Conservation (phyloP, 2,329 filamentous ascomycete genomes). For the Fusarium nodosum region DNA sequence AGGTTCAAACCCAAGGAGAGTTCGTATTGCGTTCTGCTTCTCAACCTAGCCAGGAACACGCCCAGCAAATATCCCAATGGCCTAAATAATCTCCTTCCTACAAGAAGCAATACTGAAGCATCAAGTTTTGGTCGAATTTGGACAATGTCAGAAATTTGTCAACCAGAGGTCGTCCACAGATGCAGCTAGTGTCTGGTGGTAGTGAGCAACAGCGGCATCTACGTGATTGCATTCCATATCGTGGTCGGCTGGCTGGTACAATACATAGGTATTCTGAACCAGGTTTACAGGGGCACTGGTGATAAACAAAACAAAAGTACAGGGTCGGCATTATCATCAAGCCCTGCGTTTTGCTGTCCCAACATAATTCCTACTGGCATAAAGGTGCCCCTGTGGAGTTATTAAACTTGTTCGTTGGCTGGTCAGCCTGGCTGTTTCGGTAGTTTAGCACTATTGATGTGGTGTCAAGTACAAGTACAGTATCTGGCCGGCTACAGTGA, state of each 20-base stretch:
- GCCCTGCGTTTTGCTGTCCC: background rate
- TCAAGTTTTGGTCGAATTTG: background rate
- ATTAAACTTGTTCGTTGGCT: background rate
- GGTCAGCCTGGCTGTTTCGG: background rate
- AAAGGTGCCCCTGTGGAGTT: background rate
- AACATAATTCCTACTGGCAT: background rate
- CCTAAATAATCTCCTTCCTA: slow-evolving; percentile 12
- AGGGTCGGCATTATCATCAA: background rate
- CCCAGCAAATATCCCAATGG: slow-evolving; percentile 23
- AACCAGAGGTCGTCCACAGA: background rate
- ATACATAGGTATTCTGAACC: background rate
- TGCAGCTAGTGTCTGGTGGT: slow-evolving; percentile 21
- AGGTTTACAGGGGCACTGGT: background rate
- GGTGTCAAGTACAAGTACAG: background rate
- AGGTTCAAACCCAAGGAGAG: slow-evolving; percentile 7
- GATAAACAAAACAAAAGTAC: background rate
- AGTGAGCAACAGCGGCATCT: slow-evolving; percentile 43
- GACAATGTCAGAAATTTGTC: background rate
- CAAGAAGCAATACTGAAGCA: slow-evolving; percentile 21
- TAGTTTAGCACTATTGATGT: background rate
- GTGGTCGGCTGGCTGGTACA: slow-evolving; percentile 20
- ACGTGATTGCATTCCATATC: slow-evolving; percentile 39
- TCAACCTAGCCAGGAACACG: slow-evolving; percentile 10
- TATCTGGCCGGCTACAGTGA: background rate
- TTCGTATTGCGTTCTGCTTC: background rate